Percentiles rank a stretch among this genome's conserved stretches.
These are phyloP conservation scores for Aspergillus homomorphus DNA, from an alignment of 495 filamentous ascomycete genomes.

Conservation along the genomic window DNA sequence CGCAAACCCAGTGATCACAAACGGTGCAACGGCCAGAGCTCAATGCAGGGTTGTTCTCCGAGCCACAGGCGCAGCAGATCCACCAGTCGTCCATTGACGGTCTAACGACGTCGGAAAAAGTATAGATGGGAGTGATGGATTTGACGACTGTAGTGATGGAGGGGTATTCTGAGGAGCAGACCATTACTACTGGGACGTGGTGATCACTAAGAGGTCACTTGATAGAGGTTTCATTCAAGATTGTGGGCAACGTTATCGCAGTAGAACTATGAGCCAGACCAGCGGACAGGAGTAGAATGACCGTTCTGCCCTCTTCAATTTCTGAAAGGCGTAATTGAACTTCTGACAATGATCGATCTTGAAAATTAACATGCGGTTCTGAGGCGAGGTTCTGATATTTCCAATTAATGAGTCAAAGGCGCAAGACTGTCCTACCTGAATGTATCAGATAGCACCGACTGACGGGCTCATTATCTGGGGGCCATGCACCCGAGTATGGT, in stretches of 20 bases:
- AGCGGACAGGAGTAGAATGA: too few species aligned
- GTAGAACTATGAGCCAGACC: too few species aligned
- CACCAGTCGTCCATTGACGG: slow-evolving; percentile 17
- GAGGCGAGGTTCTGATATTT: too few species aligned
- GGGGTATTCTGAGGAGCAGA: background rate
- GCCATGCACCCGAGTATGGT: background rate
- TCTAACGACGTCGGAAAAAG: background rate
- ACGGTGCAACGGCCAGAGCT: slow-evolving; percentile 3
- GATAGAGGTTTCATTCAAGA: background rate
- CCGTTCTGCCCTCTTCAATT: too few species aligned
- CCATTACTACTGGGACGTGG: background rate
- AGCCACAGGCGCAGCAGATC: slow-evolving; percentile 1
- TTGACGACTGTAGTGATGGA: background rate
- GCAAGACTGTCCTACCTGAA: background rate
- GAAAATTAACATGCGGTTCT: too few species aligned
- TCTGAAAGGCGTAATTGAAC: too few species aligned
- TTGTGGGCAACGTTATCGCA: background rate
- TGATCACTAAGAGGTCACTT: background rate
- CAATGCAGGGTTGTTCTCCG: background rate
- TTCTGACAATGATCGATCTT: too few species aligned
- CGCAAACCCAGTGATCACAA: background rate
- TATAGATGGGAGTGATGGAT: background rate
- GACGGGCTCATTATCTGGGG: background rate
- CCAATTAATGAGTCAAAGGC: background rate
- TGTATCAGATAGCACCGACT: background rate